Percentiles rank a stretch among this genome's conserved stretches.
phyloP scores from a whole-genome alignment of 2,329 filamentous ascomycete species.

The Fusarium robinianum region DNA sequence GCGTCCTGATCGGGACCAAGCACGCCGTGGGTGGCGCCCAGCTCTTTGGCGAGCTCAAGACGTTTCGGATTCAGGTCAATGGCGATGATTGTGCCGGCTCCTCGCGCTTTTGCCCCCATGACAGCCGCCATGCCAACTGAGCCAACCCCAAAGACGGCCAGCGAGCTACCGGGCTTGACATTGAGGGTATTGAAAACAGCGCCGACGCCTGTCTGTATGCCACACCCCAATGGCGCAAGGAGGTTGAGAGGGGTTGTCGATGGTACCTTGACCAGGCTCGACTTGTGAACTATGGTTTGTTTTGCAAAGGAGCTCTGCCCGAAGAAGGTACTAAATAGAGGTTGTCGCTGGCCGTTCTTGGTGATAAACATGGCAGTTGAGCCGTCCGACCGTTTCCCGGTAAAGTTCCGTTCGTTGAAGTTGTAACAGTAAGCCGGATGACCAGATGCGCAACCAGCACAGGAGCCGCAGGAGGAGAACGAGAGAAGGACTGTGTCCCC shows the following conservation, averaged over 20 bases:
- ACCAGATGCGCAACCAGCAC: slow-evolving; percentile 6
- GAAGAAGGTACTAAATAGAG: slow-evolving; percentile 16
- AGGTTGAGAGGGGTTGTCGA: slow-evolving; percentile 1
- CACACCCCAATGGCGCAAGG: slow-evolving; percentile 20
- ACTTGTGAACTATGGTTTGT: slow-evolving; percentile 9
- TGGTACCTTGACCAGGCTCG: slow-evolving; percentile 16
- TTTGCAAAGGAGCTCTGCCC: slow-evolving; percentile 24
- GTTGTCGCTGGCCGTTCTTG: background rate
- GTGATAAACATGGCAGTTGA: slow-evolving; percentile 2
- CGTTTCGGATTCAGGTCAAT: slow-evolving; percentile 11
- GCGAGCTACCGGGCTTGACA: slow-evolving; percentile 7
- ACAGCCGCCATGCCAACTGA: slow-evolving; percentile 19
- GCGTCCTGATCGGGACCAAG: background rate
- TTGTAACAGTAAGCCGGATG: slow-evolving; percentile 21
- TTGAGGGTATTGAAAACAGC: slow-evolving; percentile 14
- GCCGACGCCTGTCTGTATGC: slow-evolving; percentile 22
- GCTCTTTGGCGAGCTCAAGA: slow-evolving; percentile 8
- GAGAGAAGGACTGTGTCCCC: slow-evolving; percentile 23
- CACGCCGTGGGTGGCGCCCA: slow-evolving; percentile 16
- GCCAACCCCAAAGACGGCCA: slow-evolving; percentile 18
- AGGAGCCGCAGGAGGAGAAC: slow-evolving; percentile 12
- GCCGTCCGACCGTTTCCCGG: slow-evolving; percentile 13
- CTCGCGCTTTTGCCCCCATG: slow-evolving; percentile 16
- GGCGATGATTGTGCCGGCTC: slow-evolving; percentile 8
- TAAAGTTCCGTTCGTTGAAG: slow-evolving; percentile 15